Evolutionary conservation across 768 basidiomycete species (phyloP), one percentile per base, ranked within the genome.

Genomic region (Coprinopsis sp.): DNA sequence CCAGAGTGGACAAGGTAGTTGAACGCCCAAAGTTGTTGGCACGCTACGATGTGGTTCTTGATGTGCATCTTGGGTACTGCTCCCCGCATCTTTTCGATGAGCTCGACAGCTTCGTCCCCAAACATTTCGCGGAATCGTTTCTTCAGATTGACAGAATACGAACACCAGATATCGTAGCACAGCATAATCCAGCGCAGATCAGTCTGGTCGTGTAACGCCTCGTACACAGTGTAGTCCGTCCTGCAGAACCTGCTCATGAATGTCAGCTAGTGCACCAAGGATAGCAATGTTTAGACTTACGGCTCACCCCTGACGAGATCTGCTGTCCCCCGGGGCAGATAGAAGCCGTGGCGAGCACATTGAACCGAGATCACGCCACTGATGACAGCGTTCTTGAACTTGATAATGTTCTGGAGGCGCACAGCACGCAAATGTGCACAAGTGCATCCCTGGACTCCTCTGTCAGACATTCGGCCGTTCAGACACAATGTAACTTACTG

Each of bases 111-210:
- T 29, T 52, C 28, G 7, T 37, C n/a, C 3, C 50, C 51, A 44
- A 64, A 64, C 33, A 38, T 29, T 8, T 52, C 25, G 4, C 37
- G 12, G 31, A 59, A 59, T 5, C 59, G 54, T 8, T 47, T 16
- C 6, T 24, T 34, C 1, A 64, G 33, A n/a, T 64, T 58, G 23
- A 53, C 44, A 5, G 23, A 5, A 34, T 59, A 64, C 8, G 55
- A 57, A 37, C 65, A 65, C 54, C 54, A 60, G 18, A 66, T 63
- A 38, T 67, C 63, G 36, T 64, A 67, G 39, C 52, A 56, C 2
- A 62, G 33, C 41, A 51, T 46, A n/a, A 62, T 58, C 46, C 51
- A 56, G 6, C 54, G 45, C 7, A 47, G 43, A 5, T 53, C 27
- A 30, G 23, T 5, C 11, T 49, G 40, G 46, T 55, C 53, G 27